Base-by-base conservation (phyloP, 2,329 filamentous ascomycete species). In the Colletotrichum sp. region DNA sequence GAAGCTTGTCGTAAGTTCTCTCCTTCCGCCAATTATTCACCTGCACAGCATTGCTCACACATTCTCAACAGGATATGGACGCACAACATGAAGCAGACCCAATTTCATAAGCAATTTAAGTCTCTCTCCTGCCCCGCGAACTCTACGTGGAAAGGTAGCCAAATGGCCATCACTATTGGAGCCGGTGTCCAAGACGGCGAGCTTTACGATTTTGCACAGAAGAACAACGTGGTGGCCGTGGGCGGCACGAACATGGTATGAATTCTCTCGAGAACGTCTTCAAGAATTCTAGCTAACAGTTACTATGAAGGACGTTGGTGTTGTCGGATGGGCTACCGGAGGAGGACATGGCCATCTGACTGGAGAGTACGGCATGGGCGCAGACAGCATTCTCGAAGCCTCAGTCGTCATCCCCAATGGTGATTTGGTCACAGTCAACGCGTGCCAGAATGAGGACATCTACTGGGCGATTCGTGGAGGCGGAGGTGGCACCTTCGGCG, bases 401-500 rank as follows among this genome's bases (percentile, higher is more conserved):
- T 81, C 85, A 43, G 83, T 88, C 5, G 82, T 90, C 5, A 87
- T 85, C 7, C 86, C 84, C 0, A 79, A 81, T 52, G 89, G 89
- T 2, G 71, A 82, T 16, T 76, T 86, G 24, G 78, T 88, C 4
- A 85, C 80, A 6, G 89, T 88, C 5, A 86, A 84, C 32, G 83
- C 80, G 3, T 81, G 82, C 3, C 77, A 87, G 21, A 86, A 91
- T 74, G 72, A 82, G 0, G 89, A 92, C 66, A 82, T 91, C 2
- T 90, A 88, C 80, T 92, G 89, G 89, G 89, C 89, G 7, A 80
- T 90, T 5, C 82, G 84, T 60, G 88, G 88, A 8, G 88, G 88
- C 7, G 88, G 90, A 5, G 87, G 85, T 13, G 88, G 88, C 3
- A 89, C 85, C 15, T 91, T 88, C 77, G 90, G 86, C 5, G 82